Evolutionary conservation across 495 filamentous ascomycete genomes (phyloP), one percentile per base, ranked within the genome.

Genomic region (Penicillium coffeae): DNA sequence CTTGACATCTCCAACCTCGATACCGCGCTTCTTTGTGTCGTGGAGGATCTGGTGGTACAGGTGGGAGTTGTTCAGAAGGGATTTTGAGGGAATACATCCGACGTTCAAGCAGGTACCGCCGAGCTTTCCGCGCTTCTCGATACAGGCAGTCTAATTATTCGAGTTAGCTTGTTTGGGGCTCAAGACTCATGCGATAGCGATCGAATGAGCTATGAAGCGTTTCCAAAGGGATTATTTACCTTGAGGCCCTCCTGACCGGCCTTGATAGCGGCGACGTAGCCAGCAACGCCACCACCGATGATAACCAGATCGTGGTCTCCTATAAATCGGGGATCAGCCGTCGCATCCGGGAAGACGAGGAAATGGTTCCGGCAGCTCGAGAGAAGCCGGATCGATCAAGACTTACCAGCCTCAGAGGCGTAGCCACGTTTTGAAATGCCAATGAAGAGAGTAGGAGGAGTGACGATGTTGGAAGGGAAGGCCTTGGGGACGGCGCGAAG

Each of bases 241-340:
- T 97, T 98, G 66, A 98, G 75, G 60, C 93, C 94, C 68, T 93
- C 90, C 69, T 98, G 93, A 42, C 90, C 93, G 59, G 94, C 93
- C 77, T 96, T 97, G 80, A 98, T 98, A 53, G 93, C 93, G 51
- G 93, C 91, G 61, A 97, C 94, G 79, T 98, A 98, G 68, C 93
- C 93, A 59, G 90, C 93, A 57, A 96, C 94, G 77, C 93, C 93
- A 68, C 93, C 93, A 64, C 93, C 93, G 61, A 95, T 91, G 72
- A 96, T 90, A 59, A 96, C 86, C 32, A 95, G 76, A 68, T 95
- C 90, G 64, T 90, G 87, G 65, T 92, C 86, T 61, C 89, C 90
- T 94, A 64, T 66, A 50, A 38, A 25, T 48, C 54, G 57, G 47
- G 52, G 45, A 61, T 57, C 59, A 66, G 58, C 47, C 48, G 54